A percentile compares a stretch with the other conserved stretches of the same genome.
phyloP scores from a whole-genome alignment of 495 filamentous ascomycete species.

The Aspergillus cavernicola region DNA sequence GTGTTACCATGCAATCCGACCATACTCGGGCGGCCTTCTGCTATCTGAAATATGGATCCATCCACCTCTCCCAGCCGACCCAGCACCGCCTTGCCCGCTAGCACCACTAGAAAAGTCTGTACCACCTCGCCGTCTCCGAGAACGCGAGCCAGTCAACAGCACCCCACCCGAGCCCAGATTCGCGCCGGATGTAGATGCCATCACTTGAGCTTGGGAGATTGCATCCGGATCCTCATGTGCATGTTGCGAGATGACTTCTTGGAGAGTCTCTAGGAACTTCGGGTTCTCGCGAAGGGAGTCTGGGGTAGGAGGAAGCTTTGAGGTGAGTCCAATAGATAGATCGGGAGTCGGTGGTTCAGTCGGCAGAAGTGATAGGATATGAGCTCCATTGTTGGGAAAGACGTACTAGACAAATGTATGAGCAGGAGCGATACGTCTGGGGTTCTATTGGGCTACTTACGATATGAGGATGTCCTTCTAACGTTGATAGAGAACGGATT shows the following conservation, averaged over 20 bases:
- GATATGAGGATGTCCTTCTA: slow-evolving; percentile 53
- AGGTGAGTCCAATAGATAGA: slow-evolving; percentile 73
- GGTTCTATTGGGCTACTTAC: slow-evolving; percentile 25
- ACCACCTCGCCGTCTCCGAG: slow-evolving; percentile 34
- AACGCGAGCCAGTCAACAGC: slow-evolving; percentile 50
- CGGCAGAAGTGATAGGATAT: slow-evolving; percentile 73
- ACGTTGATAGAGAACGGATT: slow-evolving; percentile 45
- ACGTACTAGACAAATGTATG: slow-evolving; percentile 59
- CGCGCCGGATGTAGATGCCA: slow-evolving; percentile 74
- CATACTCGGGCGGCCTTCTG: slow-evolving; percentile 83
- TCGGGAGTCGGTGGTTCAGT: slow-evolving; percentile 63
- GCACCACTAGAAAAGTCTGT: slow-evolving; percentile 69
- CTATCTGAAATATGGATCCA: slow-evolving; percentile 85
- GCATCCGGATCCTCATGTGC: slow-evolving; percentile 70
- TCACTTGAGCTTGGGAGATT: slow-evolving; percentile 69
- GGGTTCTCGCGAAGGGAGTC: slow-evolving; percentile 73
- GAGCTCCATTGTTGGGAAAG: slow-evolving; percentile 45
- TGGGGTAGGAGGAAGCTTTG: slow-evolving; percentile 70
- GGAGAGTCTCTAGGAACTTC: slow-evolving; percentile 69
- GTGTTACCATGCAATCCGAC: slow-evolving; percentile 70
- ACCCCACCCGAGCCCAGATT: slow-evolving; percentile 63
- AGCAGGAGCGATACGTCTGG: neutral
- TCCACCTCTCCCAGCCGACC: slow-evolving; percentile 78
- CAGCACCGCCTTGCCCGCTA: slow-evolving; percentile 76
- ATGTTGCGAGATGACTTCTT: slow-evolving; percentile 65